phyloP scores from a whole-genome alignment of 495 filamentous ascomycete species.

The Hypomontagnella monticulosa region DNA sequence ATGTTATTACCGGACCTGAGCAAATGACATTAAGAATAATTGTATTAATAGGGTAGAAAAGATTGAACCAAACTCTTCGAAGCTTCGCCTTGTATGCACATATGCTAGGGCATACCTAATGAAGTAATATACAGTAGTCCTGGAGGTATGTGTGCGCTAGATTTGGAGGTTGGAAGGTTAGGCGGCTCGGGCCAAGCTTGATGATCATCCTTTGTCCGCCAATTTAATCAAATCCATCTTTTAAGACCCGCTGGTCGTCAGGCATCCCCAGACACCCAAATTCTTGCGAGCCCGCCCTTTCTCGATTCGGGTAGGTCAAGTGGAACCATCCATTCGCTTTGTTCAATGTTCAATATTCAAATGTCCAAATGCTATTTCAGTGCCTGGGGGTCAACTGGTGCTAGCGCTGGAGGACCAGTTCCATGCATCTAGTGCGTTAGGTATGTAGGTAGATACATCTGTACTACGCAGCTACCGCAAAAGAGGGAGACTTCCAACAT shows the following conservation, averaged over 20 bases:
- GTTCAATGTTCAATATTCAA: too few species aligned
- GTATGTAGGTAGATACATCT: too few species aligned
- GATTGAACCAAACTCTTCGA: not conserved
- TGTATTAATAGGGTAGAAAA: not conserved
- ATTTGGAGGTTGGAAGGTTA: conserved; percentile 4
- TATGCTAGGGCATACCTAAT: not conserved
- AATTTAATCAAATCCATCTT: conserved; percentile 41
- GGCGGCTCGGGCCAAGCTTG: conserved; percentile 38
- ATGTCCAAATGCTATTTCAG: too few species aligned
- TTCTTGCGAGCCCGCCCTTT: conserved; percentile 24
- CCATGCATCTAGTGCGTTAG: conserved; percentile 3
- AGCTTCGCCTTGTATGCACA: not conserved
- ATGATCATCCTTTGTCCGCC: conserved; percentile 36
- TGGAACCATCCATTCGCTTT: conserved; percentile 30
- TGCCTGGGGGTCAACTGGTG: not conserved
- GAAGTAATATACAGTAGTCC: not conserved
- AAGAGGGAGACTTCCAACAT: not conserved
- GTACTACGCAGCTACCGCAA: not conserved
- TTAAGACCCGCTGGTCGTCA: conserved; percentile 24
- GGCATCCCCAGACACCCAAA: conserved; percentile 41
- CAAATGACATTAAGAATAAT: not conserved
- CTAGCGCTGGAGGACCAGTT: conserved; percentile 25
- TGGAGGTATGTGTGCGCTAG: not conserved
- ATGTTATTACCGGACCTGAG: too few species aligned
- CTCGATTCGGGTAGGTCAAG: conserved; percentile 30